A percentile compares a stretch with the other conserved stretches of the same genome.
Conservation (phyloP, 2,329 filamentous ascomycete genomes). For the Celoporthe dispersa region DNA sequence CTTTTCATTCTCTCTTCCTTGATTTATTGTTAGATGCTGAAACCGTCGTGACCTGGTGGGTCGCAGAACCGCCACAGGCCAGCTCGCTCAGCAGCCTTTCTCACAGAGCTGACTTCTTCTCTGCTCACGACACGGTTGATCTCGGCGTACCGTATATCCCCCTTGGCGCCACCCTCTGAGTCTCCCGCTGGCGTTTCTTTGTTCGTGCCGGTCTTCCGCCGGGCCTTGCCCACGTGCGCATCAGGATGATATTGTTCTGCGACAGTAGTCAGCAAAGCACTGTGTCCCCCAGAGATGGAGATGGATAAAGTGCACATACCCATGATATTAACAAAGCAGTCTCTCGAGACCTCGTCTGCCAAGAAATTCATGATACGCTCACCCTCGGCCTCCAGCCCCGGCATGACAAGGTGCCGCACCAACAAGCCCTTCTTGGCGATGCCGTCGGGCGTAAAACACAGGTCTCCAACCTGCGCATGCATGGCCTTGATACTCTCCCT, state of each 20-base stretch:
- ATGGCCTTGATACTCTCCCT: conserved; percentile 79
- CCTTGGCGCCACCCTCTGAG: conserved; percentile 36
- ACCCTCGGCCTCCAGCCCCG: conserved; percentile 75
- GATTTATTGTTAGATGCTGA: conserved; percentile 47
- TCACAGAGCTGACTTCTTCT: conserved; percentile 69
- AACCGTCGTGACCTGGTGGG: conserved; percentile 55
- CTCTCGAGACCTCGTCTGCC: conserved; percentile 71
- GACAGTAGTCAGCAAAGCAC: background rate
- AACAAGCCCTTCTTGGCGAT: conserved; percentile 79
- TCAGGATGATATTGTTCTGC: conserved; percentile 79
- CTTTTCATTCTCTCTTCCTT: background rate
- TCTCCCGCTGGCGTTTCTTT: conserved; percentile 37
- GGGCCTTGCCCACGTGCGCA: conserved; percentile 76
- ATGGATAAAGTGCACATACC: background rate
- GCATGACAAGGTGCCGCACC: conserved; percentile 84
- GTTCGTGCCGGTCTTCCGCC: conserved; percentile 43
- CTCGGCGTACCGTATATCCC: conserved; percentile 69
- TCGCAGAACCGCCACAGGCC: conserved; percentile 83
- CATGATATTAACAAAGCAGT: conserved; percentile 86
- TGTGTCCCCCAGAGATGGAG: background rate
- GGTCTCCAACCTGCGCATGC: conserved; percentile 80
- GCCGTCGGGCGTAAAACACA: conserved; percentile 81
- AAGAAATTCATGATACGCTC: conserved; percentile 77
- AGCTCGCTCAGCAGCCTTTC: conserved; percentile 68
- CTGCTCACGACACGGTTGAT: conserved; percentile 74